Percentiles rank a stretch among this genome's conserved stretches.
Conservation (phyloP, 495 filamentous ascomycete genomes). For the Talaromyces proteolyticus region DNA sequence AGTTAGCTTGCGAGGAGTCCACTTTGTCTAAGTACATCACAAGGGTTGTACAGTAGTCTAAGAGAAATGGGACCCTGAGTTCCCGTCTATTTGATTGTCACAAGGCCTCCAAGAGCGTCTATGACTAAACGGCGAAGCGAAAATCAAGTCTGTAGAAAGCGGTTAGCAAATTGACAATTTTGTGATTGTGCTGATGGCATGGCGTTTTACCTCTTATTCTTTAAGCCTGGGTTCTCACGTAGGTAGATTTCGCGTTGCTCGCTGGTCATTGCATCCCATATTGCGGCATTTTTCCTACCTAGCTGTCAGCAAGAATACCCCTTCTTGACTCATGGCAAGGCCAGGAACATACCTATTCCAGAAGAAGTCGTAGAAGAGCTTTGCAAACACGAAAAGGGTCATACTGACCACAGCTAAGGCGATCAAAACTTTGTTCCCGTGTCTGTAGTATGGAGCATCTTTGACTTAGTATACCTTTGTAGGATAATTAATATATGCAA, state of each 20-base stretch:
- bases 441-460: slow-evolving; percentile 12
- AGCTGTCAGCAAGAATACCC: slow-evolving; percentile 5
- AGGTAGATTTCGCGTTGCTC: slow-evolving; percentile 59
- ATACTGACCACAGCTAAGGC: neutral
- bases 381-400: neutral
- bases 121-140: slow-evolving; percentile 42
- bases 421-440: slow-evolving; percentile 11
- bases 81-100: no score
- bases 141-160: slow-evolving; percentile 39
- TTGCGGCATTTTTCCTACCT: slow-evolving; percentile 29
- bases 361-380: neutral
- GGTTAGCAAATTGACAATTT: neutral
- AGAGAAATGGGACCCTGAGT: no score
- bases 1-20: no score
- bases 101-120: no score
- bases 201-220: slow-evolving; percentile 55
- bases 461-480: slow-evolving; percentile 6
- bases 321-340: neutral
- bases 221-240: slow-evolving; percentile 54
- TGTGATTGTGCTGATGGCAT: neutral
- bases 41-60: no score
- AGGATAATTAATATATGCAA: neutral
- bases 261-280: slow-evolving; percentile 57
- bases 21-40: no score
- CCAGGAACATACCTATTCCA: neutral